Base-by-base conservation (phyloP, 2,329 filamentous ascomycete genomes). In the Fusarium tjaetaba region DNA sequence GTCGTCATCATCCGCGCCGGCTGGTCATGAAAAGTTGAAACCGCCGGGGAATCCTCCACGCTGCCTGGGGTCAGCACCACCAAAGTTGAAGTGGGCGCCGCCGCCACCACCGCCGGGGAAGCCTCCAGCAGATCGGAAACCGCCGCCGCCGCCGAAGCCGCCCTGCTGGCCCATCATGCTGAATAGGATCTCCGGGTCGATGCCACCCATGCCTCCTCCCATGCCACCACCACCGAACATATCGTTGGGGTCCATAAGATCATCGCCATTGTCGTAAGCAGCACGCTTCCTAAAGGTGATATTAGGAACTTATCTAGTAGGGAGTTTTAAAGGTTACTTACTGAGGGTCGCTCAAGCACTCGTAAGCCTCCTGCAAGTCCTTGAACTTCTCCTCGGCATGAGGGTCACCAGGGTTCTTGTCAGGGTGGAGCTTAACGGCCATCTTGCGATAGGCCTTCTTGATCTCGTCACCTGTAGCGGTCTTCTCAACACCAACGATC, bases 381-480 rank as follows among this genome's bases (percentile, higher is more conserved):
- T 99, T 98, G 89, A 99, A 99, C 80, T 94, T 92, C 77, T 94
- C 93, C 79, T 95, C 96, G 71, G 96, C 96, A 58, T 90, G 88
- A 66, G 91, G 89, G 78, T 98, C 94, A 71, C 93, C 94, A 2
- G 93, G 94, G 84, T 98, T 99, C 90, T 99, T 99, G 86, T 99
- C 96, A 5, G 96, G 96, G 82, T 99, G 96, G 81, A 97, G 93
- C 74, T 95, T 88, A 76, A 99, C 96, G 64, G 96, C 96, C 80
- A 97, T 88, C 84, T 96, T 97, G 75, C 96, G 91, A 86, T 99
- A 99, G 4, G 96, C 96, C 86, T 95, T 96, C 88, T 98, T 99
- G 86, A 99, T 96, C 61, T 96, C 91, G 65, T 87, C 87, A 28
- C 97, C 94, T 45, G 89, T 89, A 42, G 95, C 95, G 71, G 95